A percentile compares a stretch with the other conserved stretches of the same genome.
phyloP scores from a whole-genome alignment of 1,284 basidiomycete species.

The Caloboletus firmus region DNA sequence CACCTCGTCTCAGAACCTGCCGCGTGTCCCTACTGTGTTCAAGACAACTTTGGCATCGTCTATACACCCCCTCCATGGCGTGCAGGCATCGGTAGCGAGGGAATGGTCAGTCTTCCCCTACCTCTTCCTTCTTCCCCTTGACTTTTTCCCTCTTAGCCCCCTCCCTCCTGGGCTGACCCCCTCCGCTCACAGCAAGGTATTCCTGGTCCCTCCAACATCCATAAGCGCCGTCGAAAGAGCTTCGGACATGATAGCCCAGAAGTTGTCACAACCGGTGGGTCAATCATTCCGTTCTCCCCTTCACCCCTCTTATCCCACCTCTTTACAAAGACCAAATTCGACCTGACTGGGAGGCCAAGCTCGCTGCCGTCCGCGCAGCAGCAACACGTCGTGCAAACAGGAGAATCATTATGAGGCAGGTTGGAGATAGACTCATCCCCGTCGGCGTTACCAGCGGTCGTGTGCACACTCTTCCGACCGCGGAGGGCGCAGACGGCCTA shows the following conservation, averaged over 20 bases:
- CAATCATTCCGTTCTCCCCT: background rate
- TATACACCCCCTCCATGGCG: slow-evolving; percentile 85
- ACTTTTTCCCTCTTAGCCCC: slow-evolving; percentile 29
- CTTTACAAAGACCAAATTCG: slow-evolving; percentile 77
- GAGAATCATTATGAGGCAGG: slow-evolving; percentile 97
- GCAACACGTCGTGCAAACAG: slow-evolving; percentile 90
- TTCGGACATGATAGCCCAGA: slow-evolving; percentile 76
- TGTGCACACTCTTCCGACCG: slow-evolving; percentile 60
- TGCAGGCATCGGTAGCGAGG: slow-evolving; percentile 70
- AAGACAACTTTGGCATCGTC: slow-evolving; percentile 93
- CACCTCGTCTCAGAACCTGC: slow-evolving; percentile 93
- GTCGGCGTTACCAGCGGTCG: slow-evolving; percentile 89
- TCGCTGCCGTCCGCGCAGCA: slow-evolving; percentile 85
- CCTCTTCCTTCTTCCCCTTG: slow-evolving; percentile 6
- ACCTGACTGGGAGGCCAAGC: slow-evolving; percentile 92
- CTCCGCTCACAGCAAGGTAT: slow-evolving; percentile 45
- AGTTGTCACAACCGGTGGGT: slow-evolving; percentile 84
- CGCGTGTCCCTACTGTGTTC: slow-evolving; percentile 95
- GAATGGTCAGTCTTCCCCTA: slow-evolving; percentile 47
- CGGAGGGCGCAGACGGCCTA: slow-evolving; percentile 48
- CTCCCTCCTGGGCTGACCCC: slow-evolving; percentile 50
- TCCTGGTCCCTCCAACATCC: slow-evolving; percentile 41
- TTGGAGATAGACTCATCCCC: slow-evolving; percentile 94
- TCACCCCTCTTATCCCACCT: slow-evolving; percentile 8
- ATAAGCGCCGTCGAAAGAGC: slow-evolving; percentile 76